These are phyloP conservation scores for Rhizopogon vesiculosus DNA, from an alignment of 768 basidiomycete species.

Conservation along the genomic window DNA sequence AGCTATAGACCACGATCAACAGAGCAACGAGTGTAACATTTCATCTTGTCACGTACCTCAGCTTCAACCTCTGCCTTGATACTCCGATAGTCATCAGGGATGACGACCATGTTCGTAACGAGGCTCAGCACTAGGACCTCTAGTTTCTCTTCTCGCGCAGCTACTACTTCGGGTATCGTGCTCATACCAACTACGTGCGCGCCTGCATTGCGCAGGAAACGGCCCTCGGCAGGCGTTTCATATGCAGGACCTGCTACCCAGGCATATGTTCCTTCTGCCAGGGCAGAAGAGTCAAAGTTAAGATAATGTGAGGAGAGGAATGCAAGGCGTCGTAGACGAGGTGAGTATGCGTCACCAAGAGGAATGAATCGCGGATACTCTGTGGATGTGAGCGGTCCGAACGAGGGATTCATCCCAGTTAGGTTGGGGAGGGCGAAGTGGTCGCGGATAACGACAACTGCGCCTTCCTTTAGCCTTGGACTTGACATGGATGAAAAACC, in stretches of 20 bases:
- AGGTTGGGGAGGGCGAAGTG: slow-evolving; percentile 79
- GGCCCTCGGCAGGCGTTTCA: slow-evolving; percentile 84
- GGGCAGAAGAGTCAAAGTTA: slow-evolving; percentile 43
- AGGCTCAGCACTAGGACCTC: slow-evolving; percentile 77
- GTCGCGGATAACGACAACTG: slow-evolving; percentile 82
- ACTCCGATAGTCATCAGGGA: slow-evolving; percentile 59
- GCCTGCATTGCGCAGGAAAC: slow-evolving; percentile 67
- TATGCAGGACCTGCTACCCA: slow-evolving; percentile 92
- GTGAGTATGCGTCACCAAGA: slow-evolving; percentile 79
- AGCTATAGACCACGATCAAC: slow-evolving; percentile 38
- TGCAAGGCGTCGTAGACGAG: slow-evolving; percentile 59
- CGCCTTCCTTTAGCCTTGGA: slow-evolving; percentile 5
- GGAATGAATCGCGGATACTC: slow-evolving; percentile 75
- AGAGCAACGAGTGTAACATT: not conserved
- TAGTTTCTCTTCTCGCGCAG: slow-evolving; percentile 70
- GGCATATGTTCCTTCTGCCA: slow-evolving; percentile 82
- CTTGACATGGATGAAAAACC: slow-evolving; percentile 16
- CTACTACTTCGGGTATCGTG: slow-evolving; percentile 85
- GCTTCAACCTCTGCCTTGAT: slow-evolving; percentile 73
- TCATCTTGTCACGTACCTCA: slow-evolving; percentile 45
- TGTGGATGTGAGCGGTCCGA: slow-evolving; percentile 62
- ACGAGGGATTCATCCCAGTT: slow-evolving; percentile 73
- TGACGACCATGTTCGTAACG: slow-evolving; percentile 82
- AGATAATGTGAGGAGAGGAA: slow-evolving; percentile 71
- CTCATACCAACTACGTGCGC: slow-evolving; percentile 96